Evolutionary conservation across 495 filamentous ascomycete species (phyloP).

Genomic region (Hypomontagnella monticulosa): DNA sequence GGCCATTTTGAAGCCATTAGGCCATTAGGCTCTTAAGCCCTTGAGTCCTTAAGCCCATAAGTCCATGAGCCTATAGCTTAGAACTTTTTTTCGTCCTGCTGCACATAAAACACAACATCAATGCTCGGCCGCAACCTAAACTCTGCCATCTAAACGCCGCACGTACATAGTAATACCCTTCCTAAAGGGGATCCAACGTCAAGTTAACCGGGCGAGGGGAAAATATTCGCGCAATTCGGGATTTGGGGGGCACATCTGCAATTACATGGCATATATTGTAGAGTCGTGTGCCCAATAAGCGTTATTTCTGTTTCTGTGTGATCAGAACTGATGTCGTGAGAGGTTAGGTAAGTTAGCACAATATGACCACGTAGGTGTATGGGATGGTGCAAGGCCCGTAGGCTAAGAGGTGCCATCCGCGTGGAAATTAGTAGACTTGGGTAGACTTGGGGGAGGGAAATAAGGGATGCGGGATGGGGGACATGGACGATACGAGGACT

Average conservation of each 20-base stretch:
- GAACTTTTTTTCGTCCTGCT: neutral
- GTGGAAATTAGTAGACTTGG: slow-evolving; percentile 1
- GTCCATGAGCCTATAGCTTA: neutral
- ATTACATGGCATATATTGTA: slow-evolving; percentile 27
- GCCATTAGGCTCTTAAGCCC: too few relatives aligned
- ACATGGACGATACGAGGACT: slow-evolving; percentile 11
- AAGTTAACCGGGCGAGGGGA: neutral
- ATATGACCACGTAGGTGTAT: slow-evolving; percentile 21
- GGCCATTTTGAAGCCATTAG: neutral
- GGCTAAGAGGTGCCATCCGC: slow-evolving; percentile 6
- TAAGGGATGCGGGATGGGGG: too few relatives aligned
- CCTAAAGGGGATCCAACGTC: neutral
- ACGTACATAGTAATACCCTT: slow-evolving; percentile 9
- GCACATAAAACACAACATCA: slow-evolving; percentile 6
- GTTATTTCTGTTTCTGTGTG: slow-evolving; percentile 25
- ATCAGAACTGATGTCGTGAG: slow-evolving; percentile 31
- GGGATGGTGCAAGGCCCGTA: slow-evolving; percentile 20
- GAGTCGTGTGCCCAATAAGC: slow-evolving; percentile 26
- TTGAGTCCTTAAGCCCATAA: too few relatives aligned
- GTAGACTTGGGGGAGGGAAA: slow-evolving; percentile 15
- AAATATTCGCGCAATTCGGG: slow-evolving; percentile 38
- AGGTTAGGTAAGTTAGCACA: slow-evolving; percentile 26
- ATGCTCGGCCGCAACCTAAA: slow-evolving; percentile 36
- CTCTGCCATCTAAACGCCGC: slow-evolving; percentile 18
- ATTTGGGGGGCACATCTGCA: slow-evolving; percentile 26